A percentile compares a stretch with the other conserved stretches of the same genome.
Conservation (phyloP, 2,329 filamentous ascomycete genomes). For the Mollisiaceae sp. region DNA sequence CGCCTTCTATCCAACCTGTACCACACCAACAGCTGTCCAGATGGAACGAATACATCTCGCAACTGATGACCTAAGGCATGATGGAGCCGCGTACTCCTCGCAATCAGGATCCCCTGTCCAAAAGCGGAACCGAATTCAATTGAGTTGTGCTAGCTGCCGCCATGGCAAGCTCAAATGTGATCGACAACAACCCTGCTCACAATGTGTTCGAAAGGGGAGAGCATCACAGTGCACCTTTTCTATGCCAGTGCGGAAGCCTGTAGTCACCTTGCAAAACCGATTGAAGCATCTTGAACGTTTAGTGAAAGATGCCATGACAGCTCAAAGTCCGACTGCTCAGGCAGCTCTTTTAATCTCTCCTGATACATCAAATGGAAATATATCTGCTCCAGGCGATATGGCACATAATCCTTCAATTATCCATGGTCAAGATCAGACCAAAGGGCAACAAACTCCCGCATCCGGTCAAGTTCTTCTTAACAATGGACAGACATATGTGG, state of each 20-base stretch:
- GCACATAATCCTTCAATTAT: slow-evolving; percentile 3
- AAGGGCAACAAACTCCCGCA: background rate
- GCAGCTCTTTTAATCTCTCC: slow-evolving; percentile 7
- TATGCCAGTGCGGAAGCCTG: slow-evolving; percentile 48
- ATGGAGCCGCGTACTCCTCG: background rate
- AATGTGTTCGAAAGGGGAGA: slow-evolving; percentile 57
- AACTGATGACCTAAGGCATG: background rate
- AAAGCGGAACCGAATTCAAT: slow-evolving; percentile 28
- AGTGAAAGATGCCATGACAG: slow-evolving; percentile 58
- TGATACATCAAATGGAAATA: slow-evolving; percentile 1
- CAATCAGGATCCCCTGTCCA: slow-evolving; percentile 10
- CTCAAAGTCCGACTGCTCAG: slow-evolving; percentile 11
- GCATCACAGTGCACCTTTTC: slow-evolving; percentile 55
- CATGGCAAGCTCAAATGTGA: slow-evolving; percentile 53
- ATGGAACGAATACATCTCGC: slow-evolving; percentile 10
- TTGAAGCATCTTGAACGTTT: slow-evolving; percentile 61
- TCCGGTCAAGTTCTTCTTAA: slow-evolving; percentile 51
- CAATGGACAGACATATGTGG: slow-evolving; percentile 55
- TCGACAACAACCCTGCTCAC: slow-evolving; percentile 55
- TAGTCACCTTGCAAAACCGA: slow-evolving; percentile 58
- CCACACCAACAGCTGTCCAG: slow-evolving; percentile 1
- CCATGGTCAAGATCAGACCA: slow-evolving; percentile 10
- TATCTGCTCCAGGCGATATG: background rate
- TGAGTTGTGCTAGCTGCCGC: slow-evolving; percentile 33
- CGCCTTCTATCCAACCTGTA: background rate